These are phyloP conservation scores for Lithohypha guttulata DNA, from an alignment of 2,329 filamentous ascomycete species.

Conservation along the genomic window DNA sequence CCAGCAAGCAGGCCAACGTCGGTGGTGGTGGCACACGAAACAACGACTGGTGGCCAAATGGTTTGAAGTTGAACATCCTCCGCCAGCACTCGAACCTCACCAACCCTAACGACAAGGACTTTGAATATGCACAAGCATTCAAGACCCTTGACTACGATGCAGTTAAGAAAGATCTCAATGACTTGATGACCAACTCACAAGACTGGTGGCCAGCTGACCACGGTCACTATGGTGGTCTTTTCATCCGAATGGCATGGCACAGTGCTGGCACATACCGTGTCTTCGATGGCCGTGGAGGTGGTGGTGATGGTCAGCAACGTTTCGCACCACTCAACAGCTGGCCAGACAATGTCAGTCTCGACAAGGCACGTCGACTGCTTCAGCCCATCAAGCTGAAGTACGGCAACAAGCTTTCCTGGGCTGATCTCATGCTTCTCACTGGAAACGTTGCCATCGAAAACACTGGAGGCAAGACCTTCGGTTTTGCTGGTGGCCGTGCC, in stretches of 20 bases:
- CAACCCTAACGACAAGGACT: slow-evolving; percentile 55
- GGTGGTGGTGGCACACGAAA: slow-evolving; percentile 56
- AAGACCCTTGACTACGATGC: slow-evolving; percentile 59
- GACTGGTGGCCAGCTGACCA: slow-evolving; percentile 76
- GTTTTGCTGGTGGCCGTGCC: slow-evolving; percentile 60
- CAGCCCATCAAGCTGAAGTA: slow-evolving; percentile 83
- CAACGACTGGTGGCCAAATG: slow-evolving; percentile 64
- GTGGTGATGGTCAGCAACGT: slow-evolving; percentile 63
- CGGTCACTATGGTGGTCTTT: slow-evolving; percentile 69
- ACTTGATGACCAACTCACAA: slow-evolving; percentile 66
- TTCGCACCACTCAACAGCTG: slow-evolving; percentile 74
- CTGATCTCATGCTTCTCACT: slow-evolving; percentile 59
- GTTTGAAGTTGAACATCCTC: slow-evolving; percentile 58
- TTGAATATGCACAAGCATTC: slow-evolving; percentile 64
- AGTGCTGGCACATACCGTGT: slow-evolving; percentile 68
- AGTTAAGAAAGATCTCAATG: slow-evolving; percentile 62
- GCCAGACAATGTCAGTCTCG: slow-evolving; percentile 67
- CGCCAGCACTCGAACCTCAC: slow-evolving; percentile 56
- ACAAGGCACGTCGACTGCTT: slow-evolving; percentile 69
- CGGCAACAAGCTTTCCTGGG: slow-evolving; percentile 72
- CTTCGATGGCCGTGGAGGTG: slow-evolving; percentile 63
- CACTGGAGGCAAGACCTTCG: slow-evolving; percentile 64
- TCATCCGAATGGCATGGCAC: slow-evolving; percentile 75
- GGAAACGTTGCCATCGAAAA: slow-evolving; percentile 69
- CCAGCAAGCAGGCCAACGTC: slow-evolving; percentile 24